Base-by-base conservation (phyloP, 2,329 filamentous ascomycete species). In the Sporothrix mexicana region DNA sequence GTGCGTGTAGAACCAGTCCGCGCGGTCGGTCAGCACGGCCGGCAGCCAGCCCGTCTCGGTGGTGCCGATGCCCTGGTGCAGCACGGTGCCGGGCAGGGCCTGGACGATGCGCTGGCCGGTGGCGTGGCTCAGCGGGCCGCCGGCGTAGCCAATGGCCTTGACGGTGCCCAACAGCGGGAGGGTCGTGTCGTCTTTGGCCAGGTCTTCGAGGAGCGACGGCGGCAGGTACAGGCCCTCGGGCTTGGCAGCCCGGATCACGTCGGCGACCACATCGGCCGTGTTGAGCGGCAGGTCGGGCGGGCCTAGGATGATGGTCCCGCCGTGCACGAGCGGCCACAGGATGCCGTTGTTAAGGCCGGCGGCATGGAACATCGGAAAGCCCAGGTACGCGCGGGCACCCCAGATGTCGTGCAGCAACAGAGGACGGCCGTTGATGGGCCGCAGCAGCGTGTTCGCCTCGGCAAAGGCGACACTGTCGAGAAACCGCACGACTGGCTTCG, bases 161-260 rank as follows among this genome's bases (percentile, higher is more conserved):
- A 85, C 30, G 0, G 53, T 43, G 9, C 41, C 57, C 17, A 71
- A 57, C 15, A 71, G 25, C 2, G 9, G 15, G 13, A 71, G 43
- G 6, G 15, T 41, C 0, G 8, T 12, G 6, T 53, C 57, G 10
- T 71, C 69, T 12, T 53, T 53, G 43, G 69, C 69, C 77, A 86
- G 79, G 1, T 85, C 84, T 62, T 85, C 84, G 0, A 86, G 71
- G 17, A 85, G 78, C 0, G 81, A 79, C 0, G 84, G 84, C 1
- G 83, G 79, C 10, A 83, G 73, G 0, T 82, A 15, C 0, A 78
- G 73, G 1, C 77, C 76, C 15, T 82, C 77, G 0, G 78, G 76
- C 0, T 77, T 73, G 3, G 77, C 74, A 25, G 80, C 49, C 0
- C 78, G 57, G 4, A 84, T 61, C 12, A 79, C 79, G 13, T 82